Percentiles rank a stretch among this genome's conserved stretches.
Conservation (phyloP, 139 green algal genomes). For the Nannochloris sp. region DNA sequence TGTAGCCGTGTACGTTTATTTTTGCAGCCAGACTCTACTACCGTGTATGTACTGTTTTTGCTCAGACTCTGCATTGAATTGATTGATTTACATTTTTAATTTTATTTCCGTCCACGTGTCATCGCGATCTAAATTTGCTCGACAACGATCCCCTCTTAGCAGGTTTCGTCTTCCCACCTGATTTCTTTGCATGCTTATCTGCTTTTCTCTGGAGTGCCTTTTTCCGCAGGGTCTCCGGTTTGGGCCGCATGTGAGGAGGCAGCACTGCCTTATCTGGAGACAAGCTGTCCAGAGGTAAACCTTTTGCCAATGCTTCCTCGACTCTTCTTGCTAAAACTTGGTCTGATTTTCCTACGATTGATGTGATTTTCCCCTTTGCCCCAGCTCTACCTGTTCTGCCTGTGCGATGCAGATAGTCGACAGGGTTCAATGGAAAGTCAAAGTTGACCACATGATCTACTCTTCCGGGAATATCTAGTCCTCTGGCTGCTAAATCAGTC, state of each 20-base stretch:
- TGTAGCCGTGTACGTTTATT: too few relatives aligned
- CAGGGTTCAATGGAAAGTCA: slow-evolving; percentile 84
- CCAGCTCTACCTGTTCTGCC: slow-evolving; percentile 82
- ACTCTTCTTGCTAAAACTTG: slow-evolving; percentile 60
- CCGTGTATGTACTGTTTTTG: too few relatives aligned
- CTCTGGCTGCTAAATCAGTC: slow-evolving; percentile 89
- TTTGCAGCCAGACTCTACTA: too few relatives aligned
- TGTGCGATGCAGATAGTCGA: slow-evolving; percentile 88
- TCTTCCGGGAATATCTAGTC: slow-evolving; percentile 80
- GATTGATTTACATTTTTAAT: neutral
- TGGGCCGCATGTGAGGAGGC: slow-evolving; percentile 48
- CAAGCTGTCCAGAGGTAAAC: slow-evolving; percentile 62
- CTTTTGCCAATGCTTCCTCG: slow-evolving; percentile 58
- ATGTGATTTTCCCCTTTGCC: slow-evolving; percentile 53
- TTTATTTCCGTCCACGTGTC: neutral
- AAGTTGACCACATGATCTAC: slow-evolving; percentile 97
- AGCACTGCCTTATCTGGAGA: slow-evolving; percentile 35
- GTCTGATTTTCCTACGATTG: slow-evolving; percentile 62
- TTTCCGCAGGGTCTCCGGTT: slow-evolving; percentile 31
- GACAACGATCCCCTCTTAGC: neutral
- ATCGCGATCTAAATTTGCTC: neutral
- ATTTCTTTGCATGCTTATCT: slow-evolving; percentile 11
- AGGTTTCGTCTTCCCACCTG: neutral
- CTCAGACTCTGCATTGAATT: too few relatives aligned
- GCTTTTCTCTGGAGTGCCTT: slow-evolving; percentile 18